phyloP scores from a whole-genome alignment of 306 rosid species.

The Cercis canadensis region DNA sequence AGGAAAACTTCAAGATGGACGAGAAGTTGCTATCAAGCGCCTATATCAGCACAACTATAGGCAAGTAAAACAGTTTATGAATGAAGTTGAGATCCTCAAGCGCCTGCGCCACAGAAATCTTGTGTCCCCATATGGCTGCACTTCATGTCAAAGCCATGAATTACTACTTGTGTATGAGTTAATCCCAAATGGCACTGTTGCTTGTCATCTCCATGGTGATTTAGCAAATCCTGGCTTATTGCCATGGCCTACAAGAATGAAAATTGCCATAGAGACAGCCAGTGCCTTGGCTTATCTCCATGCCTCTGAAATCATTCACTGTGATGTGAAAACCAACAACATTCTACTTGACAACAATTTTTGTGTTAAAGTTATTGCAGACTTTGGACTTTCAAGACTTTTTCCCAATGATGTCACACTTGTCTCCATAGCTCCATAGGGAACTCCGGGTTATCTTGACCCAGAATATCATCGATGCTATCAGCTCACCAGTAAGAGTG shows the following conservation, averaged over 20 bases:
- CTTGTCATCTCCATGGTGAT: constrained; percentile 58
- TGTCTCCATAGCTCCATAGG: constrained; percentile 77
- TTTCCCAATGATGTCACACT: constrained; percentile 65
- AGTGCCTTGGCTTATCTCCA: constrained; percentile 69
- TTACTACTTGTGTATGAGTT: constrained; percentile 72
- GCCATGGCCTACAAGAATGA: constrained; percentile 59
- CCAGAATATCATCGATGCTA: constrained; percentile 72
- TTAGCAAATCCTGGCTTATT: constrained; percentile 29
- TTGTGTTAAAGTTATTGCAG: constrained; percentile 73
- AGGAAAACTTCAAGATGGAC: constrained; percentile 73
- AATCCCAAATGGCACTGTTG: constrained; percentile 64
- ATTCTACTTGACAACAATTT: constrained; percentile 63
- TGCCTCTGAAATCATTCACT: constrained; percentile 68
- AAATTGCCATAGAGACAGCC: constrained; percentile 71
- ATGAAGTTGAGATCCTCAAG: constrained; percentile 65
- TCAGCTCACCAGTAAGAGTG: constrained; percentile 75
- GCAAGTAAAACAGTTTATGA: constrained; percentile 62
- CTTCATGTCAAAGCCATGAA: constrained; percentile 57
- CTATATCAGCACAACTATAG: constrained; percentile 52
- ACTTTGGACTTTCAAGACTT: constrained; percentile 67
- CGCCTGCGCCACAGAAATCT: constrained; percentile 61
- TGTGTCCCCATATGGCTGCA: constrained; percentile 71
- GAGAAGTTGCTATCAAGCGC: constrained; percentile 75
- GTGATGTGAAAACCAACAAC: constrained; percentile 76
- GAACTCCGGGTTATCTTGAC: constrained; percentile 73